Evolutionary conservation across 1,139 yeast genomes (phyloP), one percentile per base, ranked within the genome.

Genomic region (Suhomyces kunorum): DNA sequence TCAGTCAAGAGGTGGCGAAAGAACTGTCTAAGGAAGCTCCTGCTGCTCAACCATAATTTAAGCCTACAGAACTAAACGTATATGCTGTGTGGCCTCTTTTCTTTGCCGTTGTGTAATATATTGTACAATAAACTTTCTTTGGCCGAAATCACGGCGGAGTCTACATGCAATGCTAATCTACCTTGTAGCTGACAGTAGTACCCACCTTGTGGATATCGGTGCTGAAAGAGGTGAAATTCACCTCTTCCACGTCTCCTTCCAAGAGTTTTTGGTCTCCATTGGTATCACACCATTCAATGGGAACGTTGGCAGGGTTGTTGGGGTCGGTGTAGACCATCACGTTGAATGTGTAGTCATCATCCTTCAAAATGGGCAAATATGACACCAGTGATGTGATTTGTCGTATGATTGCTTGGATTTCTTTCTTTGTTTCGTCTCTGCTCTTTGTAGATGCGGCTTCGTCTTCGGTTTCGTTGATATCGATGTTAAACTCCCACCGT

Each of bases 351-450:
- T 85, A 82, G 18, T 78, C 79, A 26, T 78, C 83, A 11, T 82
- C 79, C 40, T 72, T 70, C 30, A 90, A 65, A 20, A 85, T 76
- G 0, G 98, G 98, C 39, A 90, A 69, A 56, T 88, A 88, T 0
- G 96, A 81, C 1, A 87, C 87, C 38, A 94, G 84, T 1, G 96
- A 88, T 0, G 96, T 88, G 39, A 90, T 86, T 56, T 90, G 98
- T 34, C 96, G 77, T 34, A 90, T 81, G 16, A 90, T 82, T 0
- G 92, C 81, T 56, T 88, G 94, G 13, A 90, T 87, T 50, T 89
- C 95, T 42, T 67, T 70, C 52, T 85, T 90, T 6, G 84, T 78
- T 28, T 73, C 78, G 3, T 69, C 77, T 27, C 66, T 68, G 1
- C 76, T 49, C 50, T 74, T 78, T 31, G 15, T 25, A 7, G 26